Evolutionary conservation across 2,329 filamentous ascomycete genomes (phyloP).

Genomic region (Pseudogymnoascus sp.): DNA sequence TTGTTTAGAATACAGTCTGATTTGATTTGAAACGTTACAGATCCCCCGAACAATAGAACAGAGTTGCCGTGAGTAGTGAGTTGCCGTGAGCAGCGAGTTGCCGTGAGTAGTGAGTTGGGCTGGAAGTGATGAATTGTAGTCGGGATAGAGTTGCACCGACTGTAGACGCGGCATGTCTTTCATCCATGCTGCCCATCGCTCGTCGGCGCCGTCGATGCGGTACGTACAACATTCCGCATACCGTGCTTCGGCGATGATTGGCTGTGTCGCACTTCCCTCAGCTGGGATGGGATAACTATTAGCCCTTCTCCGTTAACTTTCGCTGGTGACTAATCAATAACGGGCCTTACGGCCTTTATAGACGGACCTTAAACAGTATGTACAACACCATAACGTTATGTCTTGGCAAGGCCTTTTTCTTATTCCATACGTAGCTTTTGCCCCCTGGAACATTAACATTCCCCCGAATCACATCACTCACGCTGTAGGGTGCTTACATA

Average conservation of each 20-base stretch:
- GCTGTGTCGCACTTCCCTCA: neutral
- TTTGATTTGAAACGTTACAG: neutral
- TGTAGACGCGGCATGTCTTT: neutral
- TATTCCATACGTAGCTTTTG: neutral
- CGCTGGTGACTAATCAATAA: neutral
- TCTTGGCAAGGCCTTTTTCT: neutral
- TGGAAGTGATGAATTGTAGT: neutral
- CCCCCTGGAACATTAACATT: neutral
- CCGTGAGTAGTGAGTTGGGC: neutral
- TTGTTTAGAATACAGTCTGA: neutral
- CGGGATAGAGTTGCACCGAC: conserved; percentile 2
- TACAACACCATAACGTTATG: conserved; percentile 8
- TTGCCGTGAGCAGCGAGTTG: neutral
- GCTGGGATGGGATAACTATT: neutral
- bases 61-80: neutral
- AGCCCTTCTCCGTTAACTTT: neutral
- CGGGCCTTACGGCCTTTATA: no score
- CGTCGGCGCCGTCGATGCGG: neutral
- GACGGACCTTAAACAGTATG: neutral
- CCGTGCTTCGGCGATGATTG: neutral
- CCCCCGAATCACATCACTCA: neutral
- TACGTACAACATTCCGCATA: neutral
- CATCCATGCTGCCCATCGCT: neutral
- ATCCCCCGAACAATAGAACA: neutral
- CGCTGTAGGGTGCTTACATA: neutral